Base-by-base conservation (phyloP, 495 filamentous ascomycete genomes). In the Extremus antarcticus region DNA sequence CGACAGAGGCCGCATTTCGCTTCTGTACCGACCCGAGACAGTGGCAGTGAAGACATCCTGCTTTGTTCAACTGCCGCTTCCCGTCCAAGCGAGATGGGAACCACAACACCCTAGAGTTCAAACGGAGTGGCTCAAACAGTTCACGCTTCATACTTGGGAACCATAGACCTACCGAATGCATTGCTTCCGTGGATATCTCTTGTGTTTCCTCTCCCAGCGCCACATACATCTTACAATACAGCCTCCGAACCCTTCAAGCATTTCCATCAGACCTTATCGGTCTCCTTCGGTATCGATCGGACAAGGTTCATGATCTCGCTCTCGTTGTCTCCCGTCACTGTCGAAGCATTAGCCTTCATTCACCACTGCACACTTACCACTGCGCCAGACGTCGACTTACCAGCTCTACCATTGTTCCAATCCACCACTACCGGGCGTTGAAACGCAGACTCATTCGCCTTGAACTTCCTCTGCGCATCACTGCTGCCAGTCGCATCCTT, bases 381-480 rank as follows among this genome's bases (percentile, higher is more conserved):
- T 47, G 9, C 20, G 39, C 13, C 32, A 11, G 32, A 53, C 17
- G n/a, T 22, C 40, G 23, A 57, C 69, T 43, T 67, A 76, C 75
- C 74, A 61, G 82, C 89, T 65, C 79, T 81, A 52, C 92, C 94
- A 71, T 90, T 88, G 57, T 84, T 83, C 94, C 92, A 98, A 69
- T 97, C 92, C 22, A 98, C 94, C 15, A 65, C 80, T 63, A 94
- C 68, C 46, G 94, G 92, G 54, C 82, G 68, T 52, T 80, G 70
- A 69, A 97, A 86, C 51, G 60, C 78, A n/a, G 78, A 74, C 2
- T 62, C 55, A 53, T 70, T 74, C 60, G 75, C 70, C 58, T 59
- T 70, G 53, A 94, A 81, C 70, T 74, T 82, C 74, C 76, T 84
- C 59, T 95, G 56, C 3, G 92, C 94, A 69, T 95, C 88, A 54